Base-by-base conservation (phyloP, 78 protist species). In the Polysphondylium violaceum region DNA sequence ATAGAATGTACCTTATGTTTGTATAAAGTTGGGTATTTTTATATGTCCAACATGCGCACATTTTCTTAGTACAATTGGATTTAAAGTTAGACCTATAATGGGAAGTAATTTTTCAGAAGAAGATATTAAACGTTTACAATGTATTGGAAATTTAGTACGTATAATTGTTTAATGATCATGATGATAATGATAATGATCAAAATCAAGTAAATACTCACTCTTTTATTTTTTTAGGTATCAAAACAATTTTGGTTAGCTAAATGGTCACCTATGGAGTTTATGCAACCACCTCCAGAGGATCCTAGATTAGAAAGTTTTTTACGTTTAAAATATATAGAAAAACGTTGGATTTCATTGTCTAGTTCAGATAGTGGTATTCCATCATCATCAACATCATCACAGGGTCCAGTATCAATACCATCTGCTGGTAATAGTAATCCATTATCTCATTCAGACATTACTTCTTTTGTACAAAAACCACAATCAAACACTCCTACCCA, bases 11-110 rank as follows among this genome's bases (percentile, higher is more conserved):
- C 91, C 91, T 23, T 83, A 83, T 71, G 91, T 83, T 53, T 83
- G 79, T 59, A 69, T 83, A 17, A 83, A 69, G 43, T 71, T 83
- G 0, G 91, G 91, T 27, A 61, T 69, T 31, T 83, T 83, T 43
- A 69, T 83, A 53, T 79, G 89, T 41, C 89, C 89, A 53, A 79
- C 89, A n/a, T 79, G 89, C 40, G 89, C 89, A 36, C 89, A 79
- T 56, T 79, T 53, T 68, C 33, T 79, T 44, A 41, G 58, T 14
- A 68, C 58, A 3, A 3, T 83, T 7, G 71, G 53, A n/a, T 83
- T 83, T 59, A 83, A 83, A 71, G 91, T 83, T 44, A 69, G 63
- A 69, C 91, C 91, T 31, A 83, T 83, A 7, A 69, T 83, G 79
- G 91, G 68, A 3, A 61, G 74, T 11, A 31, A 51, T 43, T 83